These are phyloP conservation scores for Cercospora canescens DNA, from an alignment of 2,329 filamentous ascomycete species.

Conservation along the genomic window DNA sequence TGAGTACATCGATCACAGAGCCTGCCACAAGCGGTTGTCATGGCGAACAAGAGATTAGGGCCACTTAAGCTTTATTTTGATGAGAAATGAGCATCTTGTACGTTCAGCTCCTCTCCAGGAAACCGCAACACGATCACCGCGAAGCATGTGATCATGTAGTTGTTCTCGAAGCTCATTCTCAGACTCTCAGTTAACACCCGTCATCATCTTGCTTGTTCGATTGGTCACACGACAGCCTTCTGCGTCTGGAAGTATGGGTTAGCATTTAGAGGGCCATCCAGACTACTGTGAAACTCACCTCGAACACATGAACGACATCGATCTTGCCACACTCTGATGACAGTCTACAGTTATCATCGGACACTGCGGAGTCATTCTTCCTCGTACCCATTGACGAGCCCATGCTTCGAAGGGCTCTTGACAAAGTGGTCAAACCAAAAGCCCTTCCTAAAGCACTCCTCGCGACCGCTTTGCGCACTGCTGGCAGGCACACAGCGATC, in stretches of 20 bases:
- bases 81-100: too few relatives aligned
- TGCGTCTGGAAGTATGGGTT: neutral
- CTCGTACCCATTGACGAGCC: neutral
- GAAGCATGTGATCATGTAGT: too few relatives aligned
- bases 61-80: too few relatives aligned
- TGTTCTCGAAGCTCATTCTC: neutral
- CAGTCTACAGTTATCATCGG: neutral
- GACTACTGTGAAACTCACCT: neutral
- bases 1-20: too few relatives aligned
- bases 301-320: neutral
- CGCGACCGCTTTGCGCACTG: slow-evolving; percentile 9
- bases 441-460: slow-evolving; percentile 12
- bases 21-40: too few relatives aligned
- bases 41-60: too few relatives aligned
- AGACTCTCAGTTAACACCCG: too few relatives aligned
- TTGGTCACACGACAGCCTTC: neutral
- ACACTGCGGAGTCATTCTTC: neutral
- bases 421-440: neutral
- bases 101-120: too few relatives aligned
- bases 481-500: slow-evolving; percentile 18
- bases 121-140: too few relatives aligned
- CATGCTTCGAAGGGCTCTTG: slow-evolving; percentile 1
- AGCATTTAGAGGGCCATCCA: neutral
- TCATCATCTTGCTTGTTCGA: neutral
- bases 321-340: neutral